These are phyloP conservation scores for Xylariales sp. DNA, from an alignment of 2,329 filamentous ascomycete species.

Conservation along the genomic window DNA sequence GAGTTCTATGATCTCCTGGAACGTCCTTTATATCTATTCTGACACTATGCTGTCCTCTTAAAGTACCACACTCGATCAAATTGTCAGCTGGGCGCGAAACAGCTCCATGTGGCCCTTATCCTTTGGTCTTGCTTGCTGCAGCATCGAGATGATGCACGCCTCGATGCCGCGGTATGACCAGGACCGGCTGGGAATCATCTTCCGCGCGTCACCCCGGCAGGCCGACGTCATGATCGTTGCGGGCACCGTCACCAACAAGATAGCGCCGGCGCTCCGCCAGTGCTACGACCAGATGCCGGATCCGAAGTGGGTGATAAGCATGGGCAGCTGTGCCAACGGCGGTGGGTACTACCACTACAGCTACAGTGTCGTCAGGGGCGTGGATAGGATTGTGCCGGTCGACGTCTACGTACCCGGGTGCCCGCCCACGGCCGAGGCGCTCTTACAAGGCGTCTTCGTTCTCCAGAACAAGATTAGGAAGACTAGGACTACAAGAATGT, in stretches of 20 bases:
- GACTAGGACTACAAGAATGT: conserved; percentile 41
- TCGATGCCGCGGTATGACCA: conserved; percentile 61
- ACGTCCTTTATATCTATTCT: neutral
- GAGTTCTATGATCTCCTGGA: neutral
- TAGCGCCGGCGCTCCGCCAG: conserved; percentile 59
- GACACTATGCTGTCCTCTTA: no score
- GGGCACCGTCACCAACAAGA: conserved; percentile 65
- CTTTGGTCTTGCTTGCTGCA: conserved; percentile 60
- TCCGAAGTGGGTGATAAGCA: conserved; percentile 59
- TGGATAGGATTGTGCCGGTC: conserved; percentile 62
- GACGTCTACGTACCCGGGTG: conserved; percentile 67
- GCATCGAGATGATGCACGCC: conserved; percentile 61
- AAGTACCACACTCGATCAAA: conserved; percentile 44
- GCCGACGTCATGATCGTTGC: conserved; percentile 64
- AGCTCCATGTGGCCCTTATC: conserved; percentile 57
- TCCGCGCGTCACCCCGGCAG: conserved; percentile 61
- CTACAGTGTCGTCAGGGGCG: conserved; percentile 61
- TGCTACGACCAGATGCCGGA: conserved; percentile 68
- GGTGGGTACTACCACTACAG: conserved; percentile 73
- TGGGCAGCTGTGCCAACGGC: conserved; percentile 68
- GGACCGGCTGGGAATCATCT: conserved; percentile 61
- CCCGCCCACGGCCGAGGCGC: conserved; percentile 42
- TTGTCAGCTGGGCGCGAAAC: conserved; percentile 55
- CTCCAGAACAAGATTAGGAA: conserved; percentile 65
- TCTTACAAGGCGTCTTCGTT: conserved; percentile 58